phyloP scores from a whole-genome alignment of 768 basidiomycete genomes.

The Boletus bicolor region DNA sequence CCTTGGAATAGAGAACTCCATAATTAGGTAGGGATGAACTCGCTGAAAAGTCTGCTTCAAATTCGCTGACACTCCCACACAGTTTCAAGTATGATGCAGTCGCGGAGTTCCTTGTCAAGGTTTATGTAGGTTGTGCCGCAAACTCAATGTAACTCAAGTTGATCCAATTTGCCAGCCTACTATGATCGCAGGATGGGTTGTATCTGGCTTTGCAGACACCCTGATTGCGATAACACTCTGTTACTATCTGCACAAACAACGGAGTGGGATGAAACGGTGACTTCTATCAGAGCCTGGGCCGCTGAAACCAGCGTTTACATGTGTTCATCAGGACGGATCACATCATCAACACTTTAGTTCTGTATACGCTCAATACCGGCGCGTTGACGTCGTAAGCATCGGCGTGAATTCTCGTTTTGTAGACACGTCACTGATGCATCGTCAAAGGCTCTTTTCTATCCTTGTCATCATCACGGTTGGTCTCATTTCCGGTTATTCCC shows the following conservation, averaged over 20 bases:
- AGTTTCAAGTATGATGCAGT: slow-evolving; percentile 3
- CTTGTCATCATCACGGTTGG: neutral
- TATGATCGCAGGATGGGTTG: neutral
- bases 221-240: slow-evolving; percentile 11
- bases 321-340: slow-evolving; percentile 11
- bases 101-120: neutral
- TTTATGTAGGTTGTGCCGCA: neutral
- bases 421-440: too few relatives aligned
- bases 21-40: neutral
- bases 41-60: neutral
- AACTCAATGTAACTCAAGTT: neutral
- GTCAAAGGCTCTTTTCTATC: too few relatives aligned
- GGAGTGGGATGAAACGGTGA: slow-evolving; percentile 9
- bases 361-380: slow-evolving; percentile 11
- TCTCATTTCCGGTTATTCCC: neutral
- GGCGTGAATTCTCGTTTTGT: too few relatives aligned
- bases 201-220: slow-evolving; percentile 2
- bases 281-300: neutral
- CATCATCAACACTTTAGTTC: slow-evolving; percentile 14
- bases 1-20: slow-evolving; percentile 7
- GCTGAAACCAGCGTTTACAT: neutral
- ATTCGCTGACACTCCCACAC: neutral
- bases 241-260: slow-evolving; percentile 9
- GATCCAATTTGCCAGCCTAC: neutral
- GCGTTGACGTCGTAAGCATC: slow-evolving; percentile 6